These are phyloP conservation scores for Penicillium manginii DNA, from an alignment of 495 filamentous ascomycete species.

Conservation along the genomic window DNA sequence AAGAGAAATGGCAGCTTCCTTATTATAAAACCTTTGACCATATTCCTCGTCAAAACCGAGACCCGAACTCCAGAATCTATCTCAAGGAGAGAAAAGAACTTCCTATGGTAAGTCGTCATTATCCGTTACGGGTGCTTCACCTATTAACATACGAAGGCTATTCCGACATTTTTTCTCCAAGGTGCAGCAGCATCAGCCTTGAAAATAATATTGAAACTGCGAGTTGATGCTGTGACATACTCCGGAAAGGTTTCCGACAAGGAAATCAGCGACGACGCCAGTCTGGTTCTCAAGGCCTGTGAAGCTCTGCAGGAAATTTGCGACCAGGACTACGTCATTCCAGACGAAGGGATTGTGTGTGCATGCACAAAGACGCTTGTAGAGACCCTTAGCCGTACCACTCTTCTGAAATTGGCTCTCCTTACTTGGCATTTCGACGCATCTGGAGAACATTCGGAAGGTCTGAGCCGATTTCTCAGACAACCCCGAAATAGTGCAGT, in stretches of 20 bases:
- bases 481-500: conserved; percentile 1
- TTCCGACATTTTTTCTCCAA: not conserved
- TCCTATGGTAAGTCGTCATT: not conserved
- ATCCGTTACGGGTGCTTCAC: not conserved
- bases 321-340: not conserved
- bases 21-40: not conserved
- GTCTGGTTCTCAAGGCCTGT: not conserved
- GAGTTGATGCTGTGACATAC: not conserved
- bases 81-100: not conserved
- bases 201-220: not conserved
- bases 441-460: conserved; percentile 3
- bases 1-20: not conserved
- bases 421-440: conserved; percentile 4
- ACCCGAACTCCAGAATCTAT: not conserved
- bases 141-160: not conserved
- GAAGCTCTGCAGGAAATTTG: not conserved
- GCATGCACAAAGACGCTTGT: conserved; percentile 4
- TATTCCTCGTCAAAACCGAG: not conserved
- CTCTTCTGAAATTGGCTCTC: not conserved
- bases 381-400: not conserved
- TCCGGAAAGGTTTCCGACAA: not conserved
- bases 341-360: not conserved
- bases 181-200: not conserved
- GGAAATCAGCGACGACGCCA: not conserved
- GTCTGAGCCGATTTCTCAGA: not conserved